Conservation (phyloP, 257 asterid species). For the Fraxinus excelsior region DNA sequence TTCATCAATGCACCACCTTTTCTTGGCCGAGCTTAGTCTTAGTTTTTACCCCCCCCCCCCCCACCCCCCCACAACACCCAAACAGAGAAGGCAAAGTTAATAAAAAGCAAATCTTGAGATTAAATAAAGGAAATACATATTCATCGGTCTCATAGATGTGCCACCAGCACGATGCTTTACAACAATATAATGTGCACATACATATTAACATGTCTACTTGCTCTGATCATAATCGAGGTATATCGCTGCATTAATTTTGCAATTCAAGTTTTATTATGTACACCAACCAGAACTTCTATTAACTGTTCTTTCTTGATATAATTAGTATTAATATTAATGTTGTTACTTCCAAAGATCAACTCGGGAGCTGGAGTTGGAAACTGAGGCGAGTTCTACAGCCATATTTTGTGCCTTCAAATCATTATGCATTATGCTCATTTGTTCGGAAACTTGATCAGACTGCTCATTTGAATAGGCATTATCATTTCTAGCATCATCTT, state of each 20-base stretch:
- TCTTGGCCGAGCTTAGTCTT: not conserved
- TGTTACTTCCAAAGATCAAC: constrained; percentile 52
- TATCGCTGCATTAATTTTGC: constrained; percentile 5
- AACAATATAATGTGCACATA: constrained; percentile 6
- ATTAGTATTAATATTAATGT: constrained; percentile 19
- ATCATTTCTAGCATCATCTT: constrained; percentile 32
- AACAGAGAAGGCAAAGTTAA: not conserved
- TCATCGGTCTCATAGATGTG: constrained; percentile 19
- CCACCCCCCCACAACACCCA: not conserved
- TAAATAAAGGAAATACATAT: constrained; percentile 24
- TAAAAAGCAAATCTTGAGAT: not conserved
- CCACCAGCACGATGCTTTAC: constrained; percentile 2
- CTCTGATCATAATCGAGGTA: not conserved
- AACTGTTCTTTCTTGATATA: not conserved
- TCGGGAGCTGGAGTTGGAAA: constrained; percentile 38
- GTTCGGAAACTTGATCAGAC: constrained; percentile 34
- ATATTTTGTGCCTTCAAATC: constrained; percentile 36
- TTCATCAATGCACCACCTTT: not conserved
- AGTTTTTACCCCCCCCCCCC: not conserved
- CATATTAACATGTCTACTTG: constrained; percentile 6
- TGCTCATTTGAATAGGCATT: constrained; percentile 24
- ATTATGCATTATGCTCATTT: constrained; percentile 30
- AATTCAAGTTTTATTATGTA: constrained; percentile 37
- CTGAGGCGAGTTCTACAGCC: constrained; percentile 34
- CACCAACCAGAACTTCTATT: constrained; percentile 26